phyloP scores from a whole-genome alignment of 306 rosid genomes.

The Ormosia emarginata region DNA sequence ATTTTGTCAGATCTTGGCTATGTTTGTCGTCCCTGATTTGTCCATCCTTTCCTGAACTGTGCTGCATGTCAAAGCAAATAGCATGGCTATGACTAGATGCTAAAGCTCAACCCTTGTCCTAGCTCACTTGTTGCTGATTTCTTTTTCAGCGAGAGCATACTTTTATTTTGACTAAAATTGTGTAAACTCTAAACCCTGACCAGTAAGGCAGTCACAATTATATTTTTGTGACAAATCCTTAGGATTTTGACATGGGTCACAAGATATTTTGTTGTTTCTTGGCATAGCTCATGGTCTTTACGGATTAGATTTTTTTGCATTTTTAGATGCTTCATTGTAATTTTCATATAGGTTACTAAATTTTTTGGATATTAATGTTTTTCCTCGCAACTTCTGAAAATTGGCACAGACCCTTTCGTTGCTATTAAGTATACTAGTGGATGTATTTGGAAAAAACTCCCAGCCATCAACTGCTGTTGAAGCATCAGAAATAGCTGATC shows the following conservation, averaged over 20 bases:
- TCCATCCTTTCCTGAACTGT: background rate
- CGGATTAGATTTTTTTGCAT: background rate
- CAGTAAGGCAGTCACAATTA: too few relatives aligned
- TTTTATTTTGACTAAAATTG: background rate
- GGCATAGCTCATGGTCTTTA: background rate
- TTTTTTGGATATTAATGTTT: conserved; percentile 3
- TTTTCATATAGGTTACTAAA: background rate
- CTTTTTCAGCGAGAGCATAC: background rate
- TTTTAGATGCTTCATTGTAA: background rate
- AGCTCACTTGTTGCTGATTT: background rate
- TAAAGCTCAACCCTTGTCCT: background rate
- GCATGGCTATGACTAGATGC: too few relatives aligned
- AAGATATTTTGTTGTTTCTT: background rate
- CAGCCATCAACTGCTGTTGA: conserved; percentile 57
- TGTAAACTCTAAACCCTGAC: background rate
- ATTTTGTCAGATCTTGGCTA: background rate
- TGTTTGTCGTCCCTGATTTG: background rate
- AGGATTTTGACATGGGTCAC: background rate
- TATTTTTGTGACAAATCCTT: background rate
- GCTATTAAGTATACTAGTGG: conserved; percentile 65
- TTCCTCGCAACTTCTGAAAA: background rate
- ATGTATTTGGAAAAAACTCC: conserved; percentile 87
- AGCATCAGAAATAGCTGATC: conserved; percentile 78
- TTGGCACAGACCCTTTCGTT: conserved; percentile 64
- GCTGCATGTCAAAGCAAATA: background rate